Conservation (phyloP, 352 stramenopile species). For the Pythium volutum region DNA sequence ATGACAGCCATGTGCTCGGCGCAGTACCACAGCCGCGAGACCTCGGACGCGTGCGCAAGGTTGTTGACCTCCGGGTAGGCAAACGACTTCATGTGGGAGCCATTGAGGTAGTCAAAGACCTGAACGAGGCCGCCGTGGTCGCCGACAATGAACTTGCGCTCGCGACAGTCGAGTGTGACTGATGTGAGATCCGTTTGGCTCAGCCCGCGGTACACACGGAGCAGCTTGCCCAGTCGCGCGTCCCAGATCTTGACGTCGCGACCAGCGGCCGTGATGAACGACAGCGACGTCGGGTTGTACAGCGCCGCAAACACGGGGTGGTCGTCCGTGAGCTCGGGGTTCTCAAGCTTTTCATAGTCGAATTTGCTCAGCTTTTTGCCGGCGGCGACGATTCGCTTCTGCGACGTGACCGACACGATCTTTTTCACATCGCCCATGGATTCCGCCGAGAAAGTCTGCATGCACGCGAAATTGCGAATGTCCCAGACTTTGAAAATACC, state of each 20-base stretch:
- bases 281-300: constrained; percentile 88
- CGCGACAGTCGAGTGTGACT: constrained; percentile 73
- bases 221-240: constrained; percentile 71
- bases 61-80: constrained; percentile 63
- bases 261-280: constrained; percentile 76
- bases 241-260: constrained; percentile 89
- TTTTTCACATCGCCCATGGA: constrained; percentile 66
- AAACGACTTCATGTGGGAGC: constrained; percentile 85
- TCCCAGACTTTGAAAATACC: constrained; percentile 90
- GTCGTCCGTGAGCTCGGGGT: constrained; percentile 85
- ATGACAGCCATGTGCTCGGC: constrained; percentile 85
- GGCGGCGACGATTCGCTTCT: constrained; percentile 75
- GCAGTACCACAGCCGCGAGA: constrained; percentile 79
- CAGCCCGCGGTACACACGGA: constrained; percentile 73
- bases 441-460: constrained; percentile 86
- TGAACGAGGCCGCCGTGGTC: constrained; percentile 77
- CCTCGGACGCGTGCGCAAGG: constrained; percentile 65
- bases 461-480: constrained; percentile 87
- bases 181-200: constrained; percentile 72
- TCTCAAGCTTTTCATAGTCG: constrained; percentile 86
- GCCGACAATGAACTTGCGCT: constrained; percentile 86
- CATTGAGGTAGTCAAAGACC: constrained; percentile 88
- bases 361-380: constrained; percentile 82
- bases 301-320: constrained; percentile 70
- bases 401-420: constrained; percentile 62